phyloP scores from a whole-genome alignment of 371 early-diverging fungal species.

The Actinomortierella ambigua region DNA sequence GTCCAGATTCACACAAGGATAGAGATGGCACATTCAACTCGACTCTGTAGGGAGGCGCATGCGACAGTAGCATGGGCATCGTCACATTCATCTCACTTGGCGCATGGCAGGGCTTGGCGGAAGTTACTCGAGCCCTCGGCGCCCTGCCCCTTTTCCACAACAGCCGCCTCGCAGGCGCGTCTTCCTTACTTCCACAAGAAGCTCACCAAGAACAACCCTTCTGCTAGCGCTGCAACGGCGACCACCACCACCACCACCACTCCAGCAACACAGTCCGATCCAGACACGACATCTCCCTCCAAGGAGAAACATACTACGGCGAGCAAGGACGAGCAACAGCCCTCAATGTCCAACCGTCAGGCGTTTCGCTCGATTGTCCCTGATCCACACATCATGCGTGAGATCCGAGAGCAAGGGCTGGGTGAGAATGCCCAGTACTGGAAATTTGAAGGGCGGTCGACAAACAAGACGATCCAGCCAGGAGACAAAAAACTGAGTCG shows the following conservation, averaged over 20 bases:
- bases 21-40: too few species aligned
- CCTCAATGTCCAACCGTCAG: constrained; percentile 29
- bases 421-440: constrained; percentile 34
- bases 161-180: constrained; percentile 4
- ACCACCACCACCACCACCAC: constrained; percentile 1
- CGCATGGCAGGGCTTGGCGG: too few species aligned
- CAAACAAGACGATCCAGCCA: constrained; percentile 39
- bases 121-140: too few species aligned
- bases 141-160: constrained; percentile 16
- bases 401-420: constrained; percentile 33
- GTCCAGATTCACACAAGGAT: too few species aligned
- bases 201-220: constrained; percentile 10
- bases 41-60: too few species aligned
- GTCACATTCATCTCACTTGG: too few species aligned
- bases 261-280: too few species aligned
- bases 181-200: constrained; percentile 39
- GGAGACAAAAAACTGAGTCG: constrained; percentile 28
- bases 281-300: too few species aligned
- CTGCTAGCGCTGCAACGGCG: background rate
- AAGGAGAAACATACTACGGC: background rate
- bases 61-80: too few species aligned
- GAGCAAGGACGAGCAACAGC: background rate
- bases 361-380: constrained; percentile 28
- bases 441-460: constrained; percentile 21
- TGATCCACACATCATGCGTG: constrained; percentile 31